A percentile compares a stretch with the other conserved stretches of the same genome.
Evolutionary conservation across 2,329 filamentous ascomycete species (phyloP).

Genomic region (Fusarium penzigii): DNA sequence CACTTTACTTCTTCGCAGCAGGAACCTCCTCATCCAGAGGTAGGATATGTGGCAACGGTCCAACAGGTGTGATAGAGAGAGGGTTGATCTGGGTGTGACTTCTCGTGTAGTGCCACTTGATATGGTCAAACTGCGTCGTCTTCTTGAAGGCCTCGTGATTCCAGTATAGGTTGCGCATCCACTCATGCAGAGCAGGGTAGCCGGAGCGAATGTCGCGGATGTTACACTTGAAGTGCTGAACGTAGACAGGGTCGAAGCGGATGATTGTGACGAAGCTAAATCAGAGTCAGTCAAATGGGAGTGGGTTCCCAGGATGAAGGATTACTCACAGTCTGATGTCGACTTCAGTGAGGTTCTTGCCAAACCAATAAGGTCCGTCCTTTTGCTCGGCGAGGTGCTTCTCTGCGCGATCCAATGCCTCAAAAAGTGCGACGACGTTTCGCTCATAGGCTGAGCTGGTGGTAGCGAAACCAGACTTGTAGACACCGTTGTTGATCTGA

Average conservation of each 20-base stretch:
- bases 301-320: neutral
- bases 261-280: constrained; percentile 65
- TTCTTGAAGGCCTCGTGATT: constrained; percentile 73
- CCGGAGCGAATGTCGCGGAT: constrained; percentile 80
- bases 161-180: constrained; percentile 87
- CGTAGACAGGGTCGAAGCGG: constrained; percentile 77
- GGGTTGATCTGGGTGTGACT: constrained; percentile 69
- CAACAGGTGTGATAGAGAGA: constrained; percentile 75
- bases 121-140: constrained; percentile 92
- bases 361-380: constrained; percentile 72
- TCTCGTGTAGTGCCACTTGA: constrained; percentile 74
- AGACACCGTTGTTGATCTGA: constrained; percentile 70
- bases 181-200: constrained; percentile 78
- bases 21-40: constrained; percentile 75
- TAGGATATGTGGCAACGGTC: constrained; percentile 81
- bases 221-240: constrained; percentile 89
- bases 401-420: constrained; percentile 75
- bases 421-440: constrained; percentile 71
- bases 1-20: constrained; percentile 40
- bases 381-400: constrained; percentile 56
- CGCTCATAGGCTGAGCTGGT: constrained; percentile 81
- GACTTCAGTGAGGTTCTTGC: constrained; percentile 73
- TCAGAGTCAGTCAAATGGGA: too few relatives aligned
- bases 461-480: constrained; percentile 81
- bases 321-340: constrained; percentile 68